phyloP scores from a whole-genome alignment of 441 rosid species.

The Corymbia citriodora region DNA sequence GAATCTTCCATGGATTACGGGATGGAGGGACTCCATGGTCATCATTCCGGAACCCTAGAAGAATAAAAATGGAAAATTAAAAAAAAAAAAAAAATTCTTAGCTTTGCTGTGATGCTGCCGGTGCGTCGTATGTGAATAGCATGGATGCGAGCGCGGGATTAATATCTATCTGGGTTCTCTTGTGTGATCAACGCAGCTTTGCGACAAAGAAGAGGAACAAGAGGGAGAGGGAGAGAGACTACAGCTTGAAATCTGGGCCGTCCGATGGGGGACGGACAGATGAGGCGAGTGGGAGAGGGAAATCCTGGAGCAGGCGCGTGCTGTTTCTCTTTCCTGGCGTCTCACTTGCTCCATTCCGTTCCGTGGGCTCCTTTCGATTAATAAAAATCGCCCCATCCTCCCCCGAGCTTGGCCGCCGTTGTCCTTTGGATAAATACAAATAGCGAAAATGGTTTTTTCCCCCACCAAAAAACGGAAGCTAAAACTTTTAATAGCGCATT shows the following conservation, averaged over 20 bases:
- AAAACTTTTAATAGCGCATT: too few relatives aligned
- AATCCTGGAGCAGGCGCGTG: not conserved
- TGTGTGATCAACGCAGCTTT: not conserved
- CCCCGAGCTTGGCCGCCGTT: not conserved
- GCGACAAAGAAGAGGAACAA: not conserved
- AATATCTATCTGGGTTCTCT: not conserved
- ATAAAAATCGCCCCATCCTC: not conserved
- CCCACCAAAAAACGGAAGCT: not conserved
- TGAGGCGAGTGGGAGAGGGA: not conserved
- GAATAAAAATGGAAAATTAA: not conserved
- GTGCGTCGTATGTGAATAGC: not conserved
- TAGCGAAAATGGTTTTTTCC: not conserved
- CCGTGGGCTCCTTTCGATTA: not conserved
- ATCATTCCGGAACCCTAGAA: conserved; percentile 42
- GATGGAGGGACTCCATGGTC: conserved; percentile 40
- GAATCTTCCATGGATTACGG: conserved; percentile 29
- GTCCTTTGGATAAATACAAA: not conserved
- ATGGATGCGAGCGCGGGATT: not conserved
- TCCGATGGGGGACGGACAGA: conserved; percentile 14
- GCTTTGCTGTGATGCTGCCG: not conserved
- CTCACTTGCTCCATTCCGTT: not conserved
- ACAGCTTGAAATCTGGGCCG: conserved; percentile 26
- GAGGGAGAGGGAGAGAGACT: not conserved
- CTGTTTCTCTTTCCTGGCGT: not conserved
- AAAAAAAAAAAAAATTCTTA: not conserved